Conservation (phyloP, 1,284 basidiomycete genomes). For the Microbotryum violaceum region DNA sequence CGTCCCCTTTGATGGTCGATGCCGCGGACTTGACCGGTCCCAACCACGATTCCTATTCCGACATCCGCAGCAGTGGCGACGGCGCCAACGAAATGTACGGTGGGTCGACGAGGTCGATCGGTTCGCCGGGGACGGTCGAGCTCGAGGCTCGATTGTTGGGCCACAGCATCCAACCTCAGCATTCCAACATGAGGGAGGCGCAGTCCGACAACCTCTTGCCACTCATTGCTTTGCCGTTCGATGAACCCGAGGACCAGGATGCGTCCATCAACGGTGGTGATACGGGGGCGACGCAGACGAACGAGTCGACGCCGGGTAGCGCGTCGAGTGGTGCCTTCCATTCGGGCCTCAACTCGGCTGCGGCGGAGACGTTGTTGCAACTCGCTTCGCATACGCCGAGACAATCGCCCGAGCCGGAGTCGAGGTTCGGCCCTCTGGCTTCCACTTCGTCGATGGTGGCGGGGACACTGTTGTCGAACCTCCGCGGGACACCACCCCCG, state of each 20-base stretch:
- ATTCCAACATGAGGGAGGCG: neutral
- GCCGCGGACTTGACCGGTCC: constrained; percentile 17
- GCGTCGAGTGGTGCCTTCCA: neutral
- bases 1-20: neutral
- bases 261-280: neutral
- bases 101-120: constrained; percentile 12
- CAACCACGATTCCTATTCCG: constrained; percentile 11
- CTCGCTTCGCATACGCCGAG: constrained; percentile 30
- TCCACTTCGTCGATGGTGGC: too few species aligned
- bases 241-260: neutral
- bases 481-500: too few species aligned
- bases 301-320: neutral
- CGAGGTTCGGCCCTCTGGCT: neutral
- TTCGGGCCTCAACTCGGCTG: constrained; percentile 21
- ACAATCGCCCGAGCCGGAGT: constrained; percentile 29
- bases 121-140: neutral
- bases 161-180: constrained; percentile 2
- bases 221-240: neutral
- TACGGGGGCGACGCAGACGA: neutral
- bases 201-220: neutral
- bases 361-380: constrained; percentile 34
- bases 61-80: neutral
- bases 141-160: constrained; percentile 2
- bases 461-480: too few species aligned
- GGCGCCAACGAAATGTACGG: constrained; percentile 1